Percentiles rank a stretch among this genome's conserved stretches.
These are phyloP conservation scores for Annulohypoxylon stygium DNA, from an alignment of 495 filamentous ascomycete species.

Conservation along the genomic window DNA sequence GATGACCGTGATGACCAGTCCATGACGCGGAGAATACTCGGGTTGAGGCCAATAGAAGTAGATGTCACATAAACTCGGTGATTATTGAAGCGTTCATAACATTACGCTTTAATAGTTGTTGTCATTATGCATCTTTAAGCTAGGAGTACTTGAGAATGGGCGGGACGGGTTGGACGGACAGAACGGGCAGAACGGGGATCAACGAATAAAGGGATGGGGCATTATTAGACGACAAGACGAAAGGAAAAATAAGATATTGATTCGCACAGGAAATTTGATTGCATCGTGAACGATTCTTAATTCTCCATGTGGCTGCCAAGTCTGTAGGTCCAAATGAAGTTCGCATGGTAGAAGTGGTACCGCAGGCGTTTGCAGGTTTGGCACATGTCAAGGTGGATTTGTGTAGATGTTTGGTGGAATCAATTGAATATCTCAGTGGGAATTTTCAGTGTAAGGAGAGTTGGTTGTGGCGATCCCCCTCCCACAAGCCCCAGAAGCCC, in stretches of 20 bases:
- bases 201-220: not conserved
- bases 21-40: conserved; percentile 16
- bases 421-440: not conserved
- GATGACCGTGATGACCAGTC: not conserved
- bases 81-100: conserved; percentile 15
- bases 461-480: conserved; percentile 28
- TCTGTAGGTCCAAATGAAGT: conserved; percentile 39
- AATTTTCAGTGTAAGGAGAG: conserved; percentile 9
- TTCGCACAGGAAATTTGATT: conserved; percentile 34
- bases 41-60: conserved; percentile 15
- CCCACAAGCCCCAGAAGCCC: not conserved
- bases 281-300: conserved; percentile 26
- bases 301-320: conserved; percentile 39
- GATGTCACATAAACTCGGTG: not conserved
- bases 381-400: conserved; percentile 37
- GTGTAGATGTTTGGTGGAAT: conserved; percentile 14
- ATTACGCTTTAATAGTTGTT: conserved; percentile 28
- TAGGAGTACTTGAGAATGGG: not conserved
- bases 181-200: not conserved
- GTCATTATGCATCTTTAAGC: conserved; percentile 28
- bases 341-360: conserved; percentile 35
- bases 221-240: conserved; percentile 8
- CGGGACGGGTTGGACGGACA: not conserved
- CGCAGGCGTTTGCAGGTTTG: conserved; percentile 22
- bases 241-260: conserved; percentile 17